Evolutionary conservation across 73 alveolate species (phyloP).

Genomic region (Paraurostyla sp.): DNA sequence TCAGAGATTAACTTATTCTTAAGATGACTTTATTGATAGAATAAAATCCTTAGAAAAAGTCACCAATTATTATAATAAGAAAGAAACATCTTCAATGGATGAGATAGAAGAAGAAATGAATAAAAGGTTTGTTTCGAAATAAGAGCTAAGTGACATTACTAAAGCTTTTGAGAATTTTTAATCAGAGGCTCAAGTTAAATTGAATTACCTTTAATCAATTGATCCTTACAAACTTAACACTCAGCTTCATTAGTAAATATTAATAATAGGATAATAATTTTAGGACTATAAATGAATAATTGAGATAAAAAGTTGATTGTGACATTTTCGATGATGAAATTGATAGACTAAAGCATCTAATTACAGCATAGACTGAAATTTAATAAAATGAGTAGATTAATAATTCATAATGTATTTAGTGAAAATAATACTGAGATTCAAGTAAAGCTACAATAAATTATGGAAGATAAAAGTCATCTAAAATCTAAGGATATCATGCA

Average conservation of each 20-base stretch:
- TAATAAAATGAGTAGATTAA: not conserved
- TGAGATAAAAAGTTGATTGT: constrained; percentile 30
- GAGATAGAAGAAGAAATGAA: not conserved
- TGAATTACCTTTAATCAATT: not conserved
- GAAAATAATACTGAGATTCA: not conserved
- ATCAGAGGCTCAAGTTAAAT: not conserved
- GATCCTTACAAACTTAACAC: constrained; percentile 2
- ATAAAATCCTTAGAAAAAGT: not conserved
- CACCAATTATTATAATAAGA: not conserved
- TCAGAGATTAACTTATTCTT: not conserved
- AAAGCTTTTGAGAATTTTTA: constrained; percentile 5
- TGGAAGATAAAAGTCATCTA: not conserved
- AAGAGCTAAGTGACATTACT: not conserved
- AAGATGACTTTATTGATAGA: not conserved
- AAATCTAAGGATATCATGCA: constrained; percentile 1
- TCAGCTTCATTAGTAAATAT: too few relatives aligned
- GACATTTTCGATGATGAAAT: constrained; percentile 45
- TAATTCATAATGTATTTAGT: not conserved
- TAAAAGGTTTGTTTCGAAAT: not conserved
- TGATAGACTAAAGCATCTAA: not conserved
- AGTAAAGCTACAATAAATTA: not conserved
- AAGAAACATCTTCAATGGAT: not conserved
- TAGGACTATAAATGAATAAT: constrained; percentile 45
- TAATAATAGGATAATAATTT: too few relatives aligned
- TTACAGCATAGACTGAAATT: not conserved